Evolutionary conservation across 2,329 filamentous ascomycete species (phyloP), one percentile per base, ranked within the genome.

Genomic region (Didymella arachidicola): DNA sequence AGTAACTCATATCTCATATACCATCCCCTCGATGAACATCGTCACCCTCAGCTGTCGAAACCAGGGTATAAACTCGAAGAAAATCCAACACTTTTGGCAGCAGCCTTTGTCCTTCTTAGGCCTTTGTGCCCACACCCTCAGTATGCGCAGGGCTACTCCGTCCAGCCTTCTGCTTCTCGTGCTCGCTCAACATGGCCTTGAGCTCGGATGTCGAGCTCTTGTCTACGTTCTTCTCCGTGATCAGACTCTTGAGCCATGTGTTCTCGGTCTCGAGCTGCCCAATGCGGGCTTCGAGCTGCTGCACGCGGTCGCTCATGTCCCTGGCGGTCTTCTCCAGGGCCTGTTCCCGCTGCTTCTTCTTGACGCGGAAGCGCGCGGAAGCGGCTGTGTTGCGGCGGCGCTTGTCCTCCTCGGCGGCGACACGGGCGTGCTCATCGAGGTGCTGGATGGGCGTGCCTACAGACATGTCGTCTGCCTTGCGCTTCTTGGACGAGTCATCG

Each of bases 261-360:
- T 83, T 83, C 71, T 83, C 81, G 68, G 80, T 82, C 74, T 83
- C 81, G 10, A 83, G 72, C 81, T 81, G 83, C 53, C 79, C 79
- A 67, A 83, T 83, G 69, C 83, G 80, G 70, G 80, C 81, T 73
- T 83, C 81, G 38, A 83, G 76, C 67, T 83, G 79, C 59, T 79
- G 71, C 52, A 82, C 79, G 64, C 80, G 79, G 59, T 83, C 81
- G 32, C 74, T 75, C 79, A 83, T 83, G 51, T 83, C 81, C 71
- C 81, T 82, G 47, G 80, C 77, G 19, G 78, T 78, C 75, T 82
- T 80, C 76, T 83, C 81, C 42, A 83, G 78, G 8, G 78, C 79
- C 64, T 81, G 79, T 70, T 83, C 81, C 44, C 81, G 79, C 70
- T 83, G 80, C 79, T 83, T 83, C 80, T 83, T 83, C 78, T 83